Conservation (phyloP, 2,329 filamentous ascomycete genomes). For the Neonectria magnoliae region DNA sequence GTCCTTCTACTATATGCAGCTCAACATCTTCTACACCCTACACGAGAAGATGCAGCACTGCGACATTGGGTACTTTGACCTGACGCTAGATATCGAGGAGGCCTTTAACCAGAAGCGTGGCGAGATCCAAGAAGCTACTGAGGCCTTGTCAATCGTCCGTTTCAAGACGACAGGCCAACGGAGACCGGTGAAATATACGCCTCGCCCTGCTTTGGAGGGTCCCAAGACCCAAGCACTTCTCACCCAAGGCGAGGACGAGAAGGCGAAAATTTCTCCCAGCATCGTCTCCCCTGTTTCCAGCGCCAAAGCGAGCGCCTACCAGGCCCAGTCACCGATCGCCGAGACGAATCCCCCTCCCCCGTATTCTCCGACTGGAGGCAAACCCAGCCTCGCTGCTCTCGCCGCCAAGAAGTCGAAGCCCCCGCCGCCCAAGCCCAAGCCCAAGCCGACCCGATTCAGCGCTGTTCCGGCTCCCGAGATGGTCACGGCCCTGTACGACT, state of each 20-base stretch:
- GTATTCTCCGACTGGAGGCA: slow-evolving; percentile 64
- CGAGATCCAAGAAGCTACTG: slow-evolving; percentile 85
- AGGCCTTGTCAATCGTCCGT: slow-evolving; percentile 84
- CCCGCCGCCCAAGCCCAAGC: slow-evolving; percentile 72
- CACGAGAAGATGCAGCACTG: slow-evolving; percentile 98
- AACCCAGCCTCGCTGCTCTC: slow-evolving; percentile 56
- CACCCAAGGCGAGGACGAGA: slow-evolving; percentile 57
- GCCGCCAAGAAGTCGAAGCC: slow-evolving; percentile 72
- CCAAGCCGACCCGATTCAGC: slow-evolving; percentile 81
- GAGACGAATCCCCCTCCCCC: slow-evolving; percentile 73
- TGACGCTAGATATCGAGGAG: slow-evolving; percentile 89
- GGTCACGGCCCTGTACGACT: slow-evolving; percentile 93
- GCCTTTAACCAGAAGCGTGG: slow-evolving; percentile 91
- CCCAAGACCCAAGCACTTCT: slow-evolving; percentile 61
- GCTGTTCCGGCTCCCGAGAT: slow-evolving; percentile 75
- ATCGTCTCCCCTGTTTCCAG: slow-evolving; percentile 31
- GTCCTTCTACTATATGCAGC: slow-evolving; percentile 99
- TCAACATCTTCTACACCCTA: slow-evolving; percentile 98
- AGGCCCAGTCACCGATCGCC: slow-evolving; percentile 50
- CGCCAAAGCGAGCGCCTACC: slow-evolving; percentile 49
- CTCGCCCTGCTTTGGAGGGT: slow-evolving; percentile 62
- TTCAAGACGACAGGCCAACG: slow-evolving; percentile 88
- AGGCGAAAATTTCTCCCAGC: slow-evolving; percentile 28
- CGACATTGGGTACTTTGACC: slow-evolving; percentile 97
- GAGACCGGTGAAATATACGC: slow-evolving; percentile 67